These are phyloP conservation scores for Umbelopsis isabellina DNA, from an alignment of 192 early-diverging fungal species.

Conservation along the genomic window DNA sequence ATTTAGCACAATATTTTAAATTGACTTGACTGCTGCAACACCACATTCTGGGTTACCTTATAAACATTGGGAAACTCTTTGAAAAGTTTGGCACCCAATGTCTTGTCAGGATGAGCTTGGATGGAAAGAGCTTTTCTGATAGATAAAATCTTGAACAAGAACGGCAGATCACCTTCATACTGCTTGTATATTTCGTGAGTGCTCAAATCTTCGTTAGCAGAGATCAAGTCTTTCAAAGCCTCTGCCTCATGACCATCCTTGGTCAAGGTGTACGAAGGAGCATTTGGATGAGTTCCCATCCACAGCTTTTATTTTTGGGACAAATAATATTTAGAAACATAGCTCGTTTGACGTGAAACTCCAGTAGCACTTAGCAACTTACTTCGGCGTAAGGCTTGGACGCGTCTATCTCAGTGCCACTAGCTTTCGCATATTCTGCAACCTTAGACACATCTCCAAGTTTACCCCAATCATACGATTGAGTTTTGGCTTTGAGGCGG, in stretches of 20 bases:
- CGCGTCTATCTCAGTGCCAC: constrained; percentile 56
- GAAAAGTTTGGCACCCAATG: constrained; percentile 75
- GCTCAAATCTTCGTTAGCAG: constrained; percentile 57
- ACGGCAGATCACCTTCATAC: constrained; percentile 87
- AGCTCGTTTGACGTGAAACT: neutral
- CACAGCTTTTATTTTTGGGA: constrained; percentile 67
- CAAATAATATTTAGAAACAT: constrained; percentile 3
- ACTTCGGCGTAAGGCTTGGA: constrained; percentile 89
- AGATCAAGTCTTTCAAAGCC: constrained; percentile 67
- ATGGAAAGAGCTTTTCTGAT: constrained; percentile 92
- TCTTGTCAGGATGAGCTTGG: constrained; percentile 97
- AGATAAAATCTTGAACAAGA: constrained; percentile 95
- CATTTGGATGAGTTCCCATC: constrained; percentile 99
- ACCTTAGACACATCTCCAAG: constrained; percentile 80
- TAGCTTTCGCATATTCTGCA: constrained; percentile 76
- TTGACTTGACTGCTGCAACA: neutral
- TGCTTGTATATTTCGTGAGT: constrained; percentile 54
- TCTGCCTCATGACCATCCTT: constrained; percentile 42
- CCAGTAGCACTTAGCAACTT: neutral
- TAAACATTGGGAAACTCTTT: constrained; percentile 78
- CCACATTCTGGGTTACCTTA: constrained; percentile 56
- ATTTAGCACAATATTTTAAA: neutral
- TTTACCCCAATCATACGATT: constrained; percentile 98
- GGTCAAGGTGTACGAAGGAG: constrained; percentile 63
- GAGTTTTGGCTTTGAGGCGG: constrained; percentile 71